Evolutionary conservation across 2,329 filamentous ascomycete species (phyloP), one percentile per base, ranked within the genome.

Genomic region (Ophidiomyces ophidiicola): DNA sequence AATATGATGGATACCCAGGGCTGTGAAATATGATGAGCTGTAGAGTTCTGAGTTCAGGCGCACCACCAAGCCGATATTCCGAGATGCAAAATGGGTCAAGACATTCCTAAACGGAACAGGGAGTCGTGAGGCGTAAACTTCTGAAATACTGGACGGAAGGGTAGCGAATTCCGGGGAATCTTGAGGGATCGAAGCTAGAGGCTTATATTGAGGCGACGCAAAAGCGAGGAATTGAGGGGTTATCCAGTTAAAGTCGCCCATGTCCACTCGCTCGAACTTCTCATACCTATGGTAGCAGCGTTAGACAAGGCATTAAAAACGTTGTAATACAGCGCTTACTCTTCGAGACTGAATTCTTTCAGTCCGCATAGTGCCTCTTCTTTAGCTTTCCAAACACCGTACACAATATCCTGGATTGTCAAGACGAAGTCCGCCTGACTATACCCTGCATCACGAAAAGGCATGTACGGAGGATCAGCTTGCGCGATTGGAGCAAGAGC

Each of bases 181-280:
- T 42, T 76, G 71, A 6, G 78, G 71, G 41, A 94, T 78, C 46
- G 80, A 78, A 41, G 76, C 72, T 8, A 81, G 74, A 4, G 86
- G 83, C 41, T 75, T 71, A 53, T 87, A 80, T 61, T 96, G 86
- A 7, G 90, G 90, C 14, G 88, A 96, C 31, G 90, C 90, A 59
- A 98, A 96, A 15, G 90, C 90, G 36, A 98, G 74, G 66, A 98
- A 98, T 55, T 87, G 71, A 6, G 88, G 87, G 4, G 87, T 93
- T 43, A 98, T 75, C 90, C 90, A 98, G 74, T 98, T 98, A 80
- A 98, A 98, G 65, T 98, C 90, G 47, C 90, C 90, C 69, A 94
- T 86, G 59, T 98, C 90, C 14, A 98, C 90, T 43, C 90, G 76
- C 66, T 98, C 90, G 53, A 76, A 98, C 58, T 76, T 81, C 65